Evolutionary conservation across 148 eudicot species (phyloP).

Genomic region (Spergularia marina): DNA sequence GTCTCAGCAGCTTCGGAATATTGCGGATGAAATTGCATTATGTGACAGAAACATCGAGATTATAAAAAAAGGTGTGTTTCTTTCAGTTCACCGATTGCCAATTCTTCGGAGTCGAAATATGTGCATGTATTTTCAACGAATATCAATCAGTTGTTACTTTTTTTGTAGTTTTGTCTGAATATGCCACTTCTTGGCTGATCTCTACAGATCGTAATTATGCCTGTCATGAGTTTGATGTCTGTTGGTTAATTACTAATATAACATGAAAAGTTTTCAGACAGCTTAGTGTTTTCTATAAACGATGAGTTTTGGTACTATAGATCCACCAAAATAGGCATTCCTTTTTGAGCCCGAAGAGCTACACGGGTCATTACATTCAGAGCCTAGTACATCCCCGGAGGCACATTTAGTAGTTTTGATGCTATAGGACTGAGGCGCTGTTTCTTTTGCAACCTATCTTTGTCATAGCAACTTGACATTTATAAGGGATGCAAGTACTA

Average conservation of each 20-base stretch:
- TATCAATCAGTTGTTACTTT: neutral
- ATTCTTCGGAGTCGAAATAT: neutral
- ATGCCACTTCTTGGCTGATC: neutral
- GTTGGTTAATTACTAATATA: neutral
- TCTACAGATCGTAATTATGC: neutral
- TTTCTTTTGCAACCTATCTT: neutral
- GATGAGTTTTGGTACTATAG: neutral
- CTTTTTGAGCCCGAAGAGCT: no score
- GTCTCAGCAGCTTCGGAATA: conserved; percentile 41
- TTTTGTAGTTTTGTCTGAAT: neutral
- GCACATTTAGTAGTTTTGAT: neutral
- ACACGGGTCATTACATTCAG: no score
- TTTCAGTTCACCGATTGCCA: neutral
- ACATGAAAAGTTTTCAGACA: neutral
- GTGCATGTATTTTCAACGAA: neutral
- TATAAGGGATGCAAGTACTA: no score
- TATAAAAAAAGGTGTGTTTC: conserved; percentile 44
- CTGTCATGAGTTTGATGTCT: neutral
- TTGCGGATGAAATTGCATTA: conserved; percentile 44
- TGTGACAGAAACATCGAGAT: conserved; percentile 49
- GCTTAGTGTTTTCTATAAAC: neutral
- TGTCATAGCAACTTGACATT: neutral
- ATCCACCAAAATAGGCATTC: no score
- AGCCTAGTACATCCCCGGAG: no score
- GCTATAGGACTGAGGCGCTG: neutral